Base-by-base conservation (phyloP, 1,284 basidiomycete species). In the Apiotrichum porosum region DNA sequence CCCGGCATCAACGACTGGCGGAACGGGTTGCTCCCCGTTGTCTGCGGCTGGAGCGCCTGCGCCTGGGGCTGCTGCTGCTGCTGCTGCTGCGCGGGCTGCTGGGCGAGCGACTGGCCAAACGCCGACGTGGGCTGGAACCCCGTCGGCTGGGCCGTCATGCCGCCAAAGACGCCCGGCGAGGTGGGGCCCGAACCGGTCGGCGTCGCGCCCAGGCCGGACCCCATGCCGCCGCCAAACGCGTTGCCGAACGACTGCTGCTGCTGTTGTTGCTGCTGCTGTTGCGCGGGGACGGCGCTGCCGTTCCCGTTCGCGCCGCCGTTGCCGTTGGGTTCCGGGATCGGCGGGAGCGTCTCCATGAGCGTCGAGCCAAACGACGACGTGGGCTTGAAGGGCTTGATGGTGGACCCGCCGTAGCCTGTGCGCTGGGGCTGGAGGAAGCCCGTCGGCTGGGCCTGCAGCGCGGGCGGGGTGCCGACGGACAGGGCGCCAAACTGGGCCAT, bases 371-470 rank as follows among this genome's bases (percentile, higher is more conserved):
- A 97, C 26, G 82, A 85, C 1, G 86, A 89, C 47, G 86, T 82
- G 2, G 92, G 92, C 69, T 93, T 91, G 80, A 97, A 97, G 2
- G 88, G 79, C 71, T 89, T 92, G 57, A 95, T 65, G 5, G 55
- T 56, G 15, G 70, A 74, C 2, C 84, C 86, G 22, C 79, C 76
- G 59, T 85, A 88, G 1, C 92, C 92, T 2, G 92, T 95, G 32
- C 77, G 67, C 62, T 95, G 91, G 1, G 86, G 75, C 61, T 83
- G 81, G 8, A 92, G 60, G 52, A 63, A 66, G 15, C 55, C 60
- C 9, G 44, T 49, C 19, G n/a, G 58, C 56, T 28, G 60, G 37
- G 22, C 24, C 34, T 26, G 49, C 37, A 41, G 40, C 18, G 21
- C 47, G 4, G 38, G n/a, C 2, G 57, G 52, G 36, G 51, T 33